Base-by-base conservation (phyloP, 164 flowering plant species). In the Macadamia integrifolia region DNA sequence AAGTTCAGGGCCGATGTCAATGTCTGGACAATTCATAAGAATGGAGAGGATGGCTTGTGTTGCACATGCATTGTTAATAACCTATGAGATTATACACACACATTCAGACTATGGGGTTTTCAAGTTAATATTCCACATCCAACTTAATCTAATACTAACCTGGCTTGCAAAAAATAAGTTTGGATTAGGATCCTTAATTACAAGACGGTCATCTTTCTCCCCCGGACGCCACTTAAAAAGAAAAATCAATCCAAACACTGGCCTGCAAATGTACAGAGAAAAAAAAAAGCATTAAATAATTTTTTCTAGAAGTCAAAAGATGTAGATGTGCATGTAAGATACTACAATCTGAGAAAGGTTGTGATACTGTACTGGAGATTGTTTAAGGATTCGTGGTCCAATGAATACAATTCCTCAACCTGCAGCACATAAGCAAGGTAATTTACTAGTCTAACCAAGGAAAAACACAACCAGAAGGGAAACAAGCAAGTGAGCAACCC, bases 191-290 rank as follows among this genome's bases (percentile, higher is more conserved):
- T 95, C 99, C 82, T 87, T 88, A 50, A 88, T 85, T 32, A 88
- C 90, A 69, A 78, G 79, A 31, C 94, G 92, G 13, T 89, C 94
- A 78, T 95, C 98, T 59, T 88, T 89, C 72, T 92, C 99, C 65
- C 96, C 99, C 8, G 99, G 87, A 48, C 89, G 90, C 99, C 99
- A 95, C 76, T 95, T 95, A 81, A 95, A 95, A 66, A 95, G 96
- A 78, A 95, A 92, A 75, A 95, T 84, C 84, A 95, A 79, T 50
- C 99, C 99, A 79, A 90, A 95, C 1, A 95, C 86, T 30, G 99
- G 99, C 81, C 99, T 95, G 84, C 14, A 50, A 52, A 70, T 52
- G 44, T 42, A 49, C 42, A 63, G 61, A n/a, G 23, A 59, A 23
- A 40, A 31, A 44, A 66, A 4, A 53, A 53, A 1, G 57, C n/a